These are phyloP conservation scores for Aspergillus sp. DNA, from an alignment of 2,329 filamentous ascomycete genomes.

Conservation along the genomic window DNA sequence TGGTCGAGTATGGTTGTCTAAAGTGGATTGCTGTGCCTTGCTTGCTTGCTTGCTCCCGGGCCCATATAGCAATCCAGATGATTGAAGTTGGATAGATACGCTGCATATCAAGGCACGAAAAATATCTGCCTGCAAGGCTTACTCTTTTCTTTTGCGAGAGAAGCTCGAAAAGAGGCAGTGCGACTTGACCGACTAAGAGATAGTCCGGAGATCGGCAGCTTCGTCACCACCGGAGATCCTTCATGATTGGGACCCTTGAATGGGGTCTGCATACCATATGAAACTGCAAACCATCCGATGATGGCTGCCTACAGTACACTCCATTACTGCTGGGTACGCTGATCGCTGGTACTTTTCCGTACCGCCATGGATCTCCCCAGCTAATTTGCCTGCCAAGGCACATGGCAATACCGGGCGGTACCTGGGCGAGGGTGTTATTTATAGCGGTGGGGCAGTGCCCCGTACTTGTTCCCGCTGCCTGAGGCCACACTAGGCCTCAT, in stretches of 20 bases:
- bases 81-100: background rate
- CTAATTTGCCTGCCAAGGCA: background rate
- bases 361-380: background rate
- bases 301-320: background rate
- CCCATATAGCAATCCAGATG: too few species aligned
- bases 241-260: background rate
- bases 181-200: background rate
- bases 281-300: background rate
- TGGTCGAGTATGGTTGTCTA: background rate
- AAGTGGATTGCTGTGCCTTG: background rate
- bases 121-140: background rate
- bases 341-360: background rate
- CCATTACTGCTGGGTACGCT: too few species aligned
- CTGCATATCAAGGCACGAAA: background rate
- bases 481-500: background rate
- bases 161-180: background rate
- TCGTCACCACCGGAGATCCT: background rate
- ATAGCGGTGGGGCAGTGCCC: constrained; percentile 8
- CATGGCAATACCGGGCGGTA: background rate
- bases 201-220: background rate
- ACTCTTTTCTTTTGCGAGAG: background rate
- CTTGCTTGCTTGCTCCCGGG: background rate
- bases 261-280: background rate
- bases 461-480: background rate
- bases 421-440: background rate